phyloP scores from a whole-genome alignment of 257 asterid species.

The Nyctanthes arbortristis region DNA sequence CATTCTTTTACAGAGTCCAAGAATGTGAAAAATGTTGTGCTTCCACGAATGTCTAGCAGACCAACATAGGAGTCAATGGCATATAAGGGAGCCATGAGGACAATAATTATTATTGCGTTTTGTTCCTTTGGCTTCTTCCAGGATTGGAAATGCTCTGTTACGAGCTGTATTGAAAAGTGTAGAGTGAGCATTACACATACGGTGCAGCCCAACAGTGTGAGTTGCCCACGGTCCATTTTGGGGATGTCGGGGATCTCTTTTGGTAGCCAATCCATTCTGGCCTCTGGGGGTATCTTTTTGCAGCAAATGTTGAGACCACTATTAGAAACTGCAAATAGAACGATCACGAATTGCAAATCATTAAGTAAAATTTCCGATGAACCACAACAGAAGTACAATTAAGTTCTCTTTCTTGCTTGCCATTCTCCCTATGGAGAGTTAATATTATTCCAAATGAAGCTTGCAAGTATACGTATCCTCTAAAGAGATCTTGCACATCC shows the following conservation, averaged over 20 bases:
- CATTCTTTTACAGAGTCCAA: constrained; percentile 94
- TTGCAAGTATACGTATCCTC: neutral
- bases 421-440: neutral
- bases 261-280: constrained; percentile 3
- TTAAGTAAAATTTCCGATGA: neutral
- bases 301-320: neutral
- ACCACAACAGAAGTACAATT: neutral
- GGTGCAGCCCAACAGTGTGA: constrained; percentile 70
- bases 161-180: constrained; percentile 78
- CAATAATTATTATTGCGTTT: constrained; percentile 77
- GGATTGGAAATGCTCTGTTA: constrained; percentile 62
- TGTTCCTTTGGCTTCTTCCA: constrained; percentile 99
- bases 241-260: constrained; percentile 29
- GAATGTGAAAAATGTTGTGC: constrained; percentile 83
- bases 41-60: constrained; percentile 80
- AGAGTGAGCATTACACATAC: constrained; percentile 76
- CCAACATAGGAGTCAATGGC: constrained; percentile 83
- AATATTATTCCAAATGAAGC: neutral
- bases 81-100: constrained; percentile 91
- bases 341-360: neutral
- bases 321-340: neutral
- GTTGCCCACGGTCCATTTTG: constrained; percentile 67
- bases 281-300: neutral
- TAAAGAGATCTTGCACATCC: neutral
- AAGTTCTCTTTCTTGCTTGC: neutral